phyloP scores from a whole-genome alignment of 2,329 filamentous ascomycete species.

The Ceratocystis colombiana region DNA sequence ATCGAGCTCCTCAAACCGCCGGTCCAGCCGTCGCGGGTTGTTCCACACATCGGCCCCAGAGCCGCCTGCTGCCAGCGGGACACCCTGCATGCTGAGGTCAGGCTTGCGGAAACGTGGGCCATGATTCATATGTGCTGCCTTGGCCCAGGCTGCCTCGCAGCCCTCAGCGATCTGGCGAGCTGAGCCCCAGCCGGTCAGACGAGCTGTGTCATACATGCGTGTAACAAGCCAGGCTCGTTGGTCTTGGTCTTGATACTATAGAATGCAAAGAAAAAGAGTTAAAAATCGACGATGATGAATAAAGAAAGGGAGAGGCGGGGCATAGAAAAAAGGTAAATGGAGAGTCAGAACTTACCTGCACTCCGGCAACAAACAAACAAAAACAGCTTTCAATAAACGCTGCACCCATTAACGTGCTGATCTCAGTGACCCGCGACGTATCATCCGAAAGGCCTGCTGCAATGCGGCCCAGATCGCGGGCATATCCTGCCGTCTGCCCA shows the following conservation, averaged over 20 bases:
- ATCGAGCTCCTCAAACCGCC: constrained; percentile 41
- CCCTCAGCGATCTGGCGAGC: constrained; percentile 70
- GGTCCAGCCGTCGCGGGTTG: constrained; percentile 43
- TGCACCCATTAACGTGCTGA: constrained; percentile 69
- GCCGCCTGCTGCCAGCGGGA: constrained; percentile 42
- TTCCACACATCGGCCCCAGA: constrained; percentile 39
- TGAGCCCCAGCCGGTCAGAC: constrained; percentile 78
- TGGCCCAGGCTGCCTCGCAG: constrained; percentile 76
- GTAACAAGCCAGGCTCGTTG: constrained; percentile 72
- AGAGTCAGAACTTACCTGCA: constrained; percentile 45
- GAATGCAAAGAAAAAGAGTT: constrained; percentile 24
- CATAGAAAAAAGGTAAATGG: neutral
- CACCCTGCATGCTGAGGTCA: constrained; percentile 40
- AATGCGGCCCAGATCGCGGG: constrained; percentile 69
- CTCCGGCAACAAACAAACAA: constrained; percentile 73
- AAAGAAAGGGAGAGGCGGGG: neutral
- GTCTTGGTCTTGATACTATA: constrained; percentile 55
- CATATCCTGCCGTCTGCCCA: constrained; percentile 57
- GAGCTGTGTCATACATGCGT: constrained; percentile 63
- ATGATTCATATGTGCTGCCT: constrained; percentile 58
- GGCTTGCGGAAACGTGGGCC: constrained; percentile 59
- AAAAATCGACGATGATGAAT: neutral
- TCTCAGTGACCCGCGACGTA: constrained; percentile 42
- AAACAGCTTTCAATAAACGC: constrained; percentile 75
- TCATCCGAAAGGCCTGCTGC: constrained; percentile 59